These are phyloP conservation scores for Auriscalpium vulgare DNA, from an alignment of 768 basidiomycete genomes.

Conservation along the genomic window DNA sequence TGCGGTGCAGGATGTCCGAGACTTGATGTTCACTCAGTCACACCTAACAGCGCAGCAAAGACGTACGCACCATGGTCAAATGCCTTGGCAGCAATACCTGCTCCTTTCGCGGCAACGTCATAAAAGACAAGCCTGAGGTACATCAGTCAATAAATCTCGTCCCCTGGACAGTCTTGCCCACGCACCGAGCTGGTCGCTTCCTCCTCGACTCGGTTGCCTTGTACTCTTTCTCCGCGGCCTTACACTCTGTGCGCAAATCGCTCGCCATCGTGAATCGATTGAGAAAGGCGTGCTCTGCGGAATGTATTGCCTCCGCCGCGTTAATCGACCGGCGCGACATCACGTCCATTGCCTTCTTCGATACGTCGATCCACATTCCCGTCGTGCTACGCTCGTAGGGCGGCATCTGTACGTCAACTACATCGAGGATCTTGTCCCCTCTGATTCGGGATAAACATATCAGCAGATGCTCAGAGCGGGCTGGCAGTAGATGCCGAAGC, in stretches of 20 bases:
- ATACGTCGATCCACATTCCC: slow-evolving; percentile 78
- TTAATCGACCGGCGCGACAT: slow-evolving; percentile 49
- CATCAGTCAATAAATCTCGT: neutral
- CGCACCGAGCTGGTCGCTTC: slow-evolving; percentile 63
- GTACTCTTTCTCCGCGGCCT: slow-evolving; percentile 69
- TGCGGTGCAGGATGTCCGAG: slow-evolving; percentile 49
- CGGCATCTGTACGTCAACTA: slow-evolving; percentile 70
- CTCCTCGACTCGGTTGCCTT: slow-evolving; percentile 40
- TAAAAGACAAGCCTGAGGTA: slow-evolving; percentile 70
- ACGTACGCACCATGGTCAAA: slow-evolving; percentile 64
- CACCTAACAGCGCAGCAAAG: neutral
- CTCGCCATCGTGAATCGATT: slow-evolving; percentile 64
- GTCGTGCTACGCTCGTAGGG: slow-evolving; percentile 68
- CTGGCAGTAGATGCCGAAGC: neutral
- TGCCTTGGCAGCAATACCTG: slow-evolving; percentile 64
- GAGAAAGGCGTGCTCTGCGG: slow-evolving; percentile 77
- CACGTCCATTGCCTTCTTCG: slow-evolving; percentile 41
- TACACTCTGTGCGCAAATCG: slow-evolving; percentile 80
- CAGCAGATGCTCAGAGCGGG: neutral
- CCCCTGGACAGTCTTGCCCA: neutral
- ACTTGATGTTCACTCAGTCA: slow-evolving; percentile 24
- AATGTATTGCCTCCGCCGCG: slow-evolving; percentile 75
- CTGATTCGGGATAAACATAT: slow-evolving; percentile 24
- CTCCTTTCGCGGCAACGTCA: slow-evolving; percentile 54
- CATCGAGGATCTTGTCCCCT: slow-evolving; percentile 59